Evolutionary conservation across 345 rosid species (phyloP), one percentile per base, ranked within the genome.

Genomic region (Ceriops tagal): DNA sequence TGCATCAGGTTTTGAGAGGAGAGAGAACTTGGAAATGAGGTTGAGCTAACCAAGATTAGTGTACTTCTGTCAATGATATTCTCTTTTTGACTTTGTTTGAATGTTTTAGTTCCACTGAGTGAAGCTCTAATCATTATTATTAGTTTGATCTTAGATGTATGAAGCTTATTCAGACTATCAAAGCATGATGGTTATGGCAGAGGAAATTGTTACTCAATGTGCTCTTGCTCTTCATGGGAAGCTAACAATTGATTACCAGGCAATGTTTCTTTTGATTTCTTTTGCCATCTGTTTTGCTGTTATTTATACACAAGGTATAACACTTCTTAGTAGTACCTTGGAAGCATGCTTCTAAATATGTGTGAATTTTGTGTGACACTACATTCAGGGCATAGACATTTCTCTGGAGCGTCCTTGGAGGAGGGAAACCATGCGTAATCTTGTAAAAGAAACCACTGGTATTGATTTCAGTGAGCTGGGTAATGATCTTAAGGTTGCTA

Each of bases 371-470:
- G 53, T 72, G 58, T 76, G 43, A 71, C 80, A 62, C 55, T 61
- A 74, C 62, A 57, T 64, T 81, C 81, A 93, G 99, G 97, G 96
- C 59, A 49, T 75, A 18, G 90, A 88, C 77, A 91, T 93, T 77
- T 81, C 81, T 74, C 84, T 91, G 28, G 91, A 89, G 77, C 81
- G 86, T 67, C 98, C 98, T 34, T 93, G 97, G 99, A 85, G 91
- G 83, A 86, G 95, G 72, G 96, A 89, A 88, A 93, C 90, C 61
- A 93, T 93, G 97, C 92, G 91, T 79, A 91, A 89, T 79, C 97
- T 93, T 67, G 96, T 91, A 59, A 82, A 87, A 79, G 96, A 91
- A 81, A 75, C 75, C 61, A 81, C 93, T 31, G 91, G 92, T 46
- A 81, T 95, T 61, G 82, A 87, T 85, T 89, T 91, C 74, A 80